Conservation (phyloP, 805 yeast species). For the Candida orba region DNA sequence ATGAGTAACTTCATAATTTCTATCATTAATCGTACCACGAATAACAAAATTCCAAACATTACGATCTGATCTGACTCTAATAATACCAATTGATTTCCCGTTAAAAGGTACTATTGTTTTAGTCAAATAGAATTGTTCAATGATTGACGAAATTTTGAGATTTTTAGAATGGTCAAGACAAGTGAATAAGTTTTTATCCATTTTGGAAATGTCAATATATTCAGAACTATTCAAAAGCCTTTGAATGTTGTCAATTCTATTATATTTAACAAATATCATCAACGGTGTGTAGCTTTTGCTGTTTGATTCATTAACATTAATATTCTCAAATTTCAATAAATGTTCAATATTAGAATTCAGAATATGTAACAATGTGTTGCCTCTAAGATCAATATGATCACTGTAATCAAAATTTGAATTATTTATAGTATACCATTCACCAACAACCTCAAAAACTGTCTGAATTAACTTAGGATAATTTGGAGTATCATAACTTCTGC, state of each 20-base stretch:
- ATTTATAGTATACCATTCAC: conserved; percentile 32
- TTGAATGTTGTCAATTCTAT: conserved; percentile 51
- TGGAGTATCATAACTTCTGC: conserved; percentile 75
- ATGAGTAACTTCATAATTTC: conserved; percentile 20
- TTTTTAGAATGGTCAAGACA: conserved; percentile 42
- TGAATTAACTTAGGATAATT: conserved; percentile 45
- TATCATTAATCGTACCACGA: conserved; percentile 16
- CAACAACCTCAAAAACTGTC: conserved; percentile 38
- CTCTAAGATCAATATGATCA: conserved; percentile 65
- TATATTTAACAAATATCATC: conserved; percentile 62
- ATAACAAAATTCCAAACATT: conserved; percentile 23
- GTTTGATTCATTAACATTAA: conserved; percentile 58
- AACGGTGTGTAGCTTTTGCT: conserved; percentile 57
- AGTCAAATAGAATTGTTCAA: conserved; percentile 25
- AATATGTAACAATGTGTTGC: conserved; percentile 73
- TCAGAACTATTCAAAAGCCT: conserved; percentile 42
- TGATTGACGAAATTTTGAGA: conserved; percentile 25
- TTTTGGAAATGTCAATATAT: conserved; percentile 33
- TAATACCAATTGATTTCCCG: conserved; percentile 25
- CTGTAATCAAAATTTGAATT: conserved; percentile 34
- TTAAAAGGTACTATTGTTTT: conserved; percentile 16
- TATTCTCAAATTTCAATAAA: conserved; percentile 29
- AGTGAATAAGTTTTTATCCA: conserved; percentile 24
- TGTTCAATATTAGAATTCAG: conserved; percentile 42
- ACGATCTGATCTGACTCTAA: conserved; percentile 29